Conservation (phyloP, 2,329 filamentous ascomycete genomes). For the Diaporthe nobilis region DNA sequence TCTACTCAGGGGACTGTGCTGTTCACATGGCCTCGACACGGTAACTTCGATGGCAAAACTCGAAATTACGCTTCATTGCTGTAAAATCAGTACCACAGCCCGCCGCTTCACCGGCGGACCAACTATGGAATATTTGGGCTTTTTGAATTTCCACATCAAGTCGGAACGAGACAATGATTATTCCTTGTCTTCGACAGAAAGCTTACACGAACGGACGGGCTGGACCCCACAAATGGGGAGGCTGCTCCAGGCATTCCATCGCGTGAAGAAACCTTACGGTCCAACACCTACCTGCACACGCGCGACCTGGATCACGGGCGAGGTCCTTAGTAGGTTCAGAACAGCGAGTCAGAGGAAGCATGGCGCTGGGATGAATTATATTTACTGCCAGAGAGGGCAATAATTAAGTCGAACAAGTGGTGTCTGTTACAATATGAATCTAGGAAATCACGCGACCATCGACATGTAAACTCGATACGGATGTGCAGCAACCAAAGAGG, state of each 20-base stretch:
- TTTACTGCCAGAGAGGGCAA: slow-evolving; percentile 6
- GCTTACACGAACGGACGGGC: slow-evolving; percentile 27
- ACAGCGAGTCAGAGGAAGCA: neutral
- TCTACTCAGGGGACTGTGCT: neutral
- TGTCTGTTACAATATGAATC: slow-evolving; percentile 12
- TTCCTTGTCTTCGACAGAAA: neutral
- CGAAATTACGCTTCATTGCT: neutral
- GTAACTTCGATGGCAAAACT: neutral
- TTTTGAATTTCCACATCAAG: too few species aligned
- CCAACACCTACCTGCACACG: neutral
- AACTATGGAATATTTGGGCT: slow-evolving; percentile 17
- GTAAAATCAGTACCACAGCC: neutral
- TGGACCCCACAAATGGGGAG: slow-evolving; percentile 38
- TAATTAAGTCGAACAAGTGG: neutral
- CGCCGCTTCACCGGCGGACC: slow-evolving; percentile 43
- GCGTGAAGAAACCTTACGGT: neutral
- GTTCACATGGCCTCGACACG: neutral
- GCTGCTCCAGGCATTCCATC: neutral
- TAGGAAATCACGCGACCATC: slow-evolving; percentile 11
- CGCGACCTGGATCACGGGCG: neutral
- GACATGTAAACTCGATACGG: neutral
- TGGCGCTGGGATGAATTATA: slow-evolving; percentile 13
- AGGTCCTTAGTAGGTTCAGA: neutral
- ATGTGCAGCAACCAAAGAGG: slow-evolving; percentile 11
- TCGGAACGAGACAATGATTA: too few species aligned